phyloP scores from a whole-genome alignment of 2,329 filamentous ascomycete genomes.

The Xylariales sp. region DNA sequence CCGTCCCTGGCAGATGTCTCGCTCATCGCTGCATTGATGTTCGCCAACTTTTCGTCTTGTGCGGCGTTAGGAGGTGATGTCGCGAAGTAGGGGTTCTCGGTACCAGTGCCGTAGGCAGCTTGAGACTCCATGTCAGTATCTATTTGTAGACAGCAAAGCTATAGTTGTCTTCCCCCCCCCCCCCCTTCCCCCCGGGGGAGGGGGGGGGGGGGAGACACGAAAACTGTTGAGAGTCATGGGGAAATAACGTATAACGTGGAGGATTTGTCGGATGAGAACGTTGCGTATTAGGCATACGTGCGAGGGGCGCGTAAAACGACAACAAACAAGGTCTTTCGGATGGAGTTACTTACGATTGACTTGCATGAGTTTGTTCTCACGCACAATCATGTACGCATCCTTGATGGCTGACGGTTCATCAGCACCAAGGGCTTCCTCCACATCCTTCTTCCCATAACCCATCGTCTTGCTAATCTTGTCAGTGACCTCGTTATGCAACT shows the following conservation, averaged over 20 bases:
- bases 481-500: constrained; percentile 86
- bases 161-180: too few relatives aligned
- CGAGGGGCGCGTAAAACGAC: too few relatives aligned
- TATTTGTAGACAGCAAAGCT: not conserved
- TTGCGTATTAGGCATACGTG: too few relatives aligned
- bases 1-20: constrained; percentile 14
- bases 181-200: too few relatives aligned
- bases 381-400: constrained; percentile 95
- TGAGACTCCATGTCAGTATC: not conserved
- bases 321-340: too few relatives aligned
- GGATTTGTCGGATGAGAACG: too few relatives aligned
- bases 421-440: constrained; percentile 86
- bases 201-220: too few relatives aligned
- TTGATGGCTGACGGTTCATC: constrained; percentile 97
- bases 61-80: constrained; percentile 43
- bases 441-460: constrained; percentile 93
- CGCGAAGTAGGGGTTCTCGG: constrained; percentile 38
- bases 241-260: too few relatives aligned
- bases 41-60: constrained; percentile 47
- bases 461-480: constrained; percentile 96
- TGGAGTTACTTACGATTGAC: constrained; percentile 68
- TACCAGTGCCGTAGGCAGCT: constrained; percentile 43
- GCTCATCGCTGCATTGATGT: constrained; percentile 51
- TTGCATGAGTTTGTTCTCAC: constrained; percentile 97
- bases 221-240: too few relatives aligned